These are phyloP conservation scores for Penstemon newberryi DNA, from an alignment of 257 asterid genomes.

Conservation along the genomic window DNA sequence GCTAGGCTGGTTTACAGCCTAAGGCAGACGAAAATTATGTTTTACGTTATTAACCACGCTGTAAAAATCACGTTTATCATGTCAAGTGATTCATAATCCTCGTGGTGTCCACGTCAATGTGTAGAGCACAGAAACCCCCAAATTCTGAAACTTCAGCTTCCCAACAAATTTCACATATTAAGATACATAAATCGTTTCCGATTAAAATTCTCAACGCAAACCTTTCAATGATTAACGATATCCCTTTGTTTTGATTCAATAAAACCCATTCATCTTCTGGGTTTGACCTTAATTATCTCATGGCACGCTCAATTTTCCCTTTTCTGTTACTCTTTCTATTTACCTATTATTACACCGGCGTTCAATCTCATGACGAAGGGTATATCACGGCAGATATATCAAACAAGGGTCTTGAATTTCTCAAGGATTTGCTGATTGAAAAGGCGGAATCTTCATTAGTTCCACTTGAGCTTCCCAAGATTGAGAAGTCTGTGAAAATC, in stretches of 20 bases:
- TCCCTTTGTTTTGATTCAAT: conserved; percentile 2
- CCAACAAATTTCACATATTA: no score
- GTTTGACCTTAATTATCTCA: conserved; percentile 22
- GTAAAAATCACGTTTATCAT: no score
- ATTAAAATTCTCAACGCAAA: conserved; percentile 2
- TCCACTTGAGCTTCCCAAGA: conserved; percentile 69
- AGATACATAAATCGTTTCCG: background rate
- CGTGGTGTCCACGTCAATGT: conserved; percentile 1
- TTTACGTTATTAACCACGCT: no score
- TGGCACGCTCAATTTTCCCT: conserved; percentile 38
- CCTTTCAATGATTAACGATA: background rate
- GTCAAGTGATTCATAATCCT: background rate
- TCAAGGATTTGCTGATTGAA: conserved; percentile 58
- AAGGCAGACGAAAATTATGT: no score
- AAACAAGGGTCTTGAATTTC: conserved; percentile 75
- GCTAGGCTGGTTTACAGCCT: no score
- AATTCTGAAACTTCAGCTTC: background rate
- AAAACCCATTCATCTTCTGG: conserved; percentile 10
- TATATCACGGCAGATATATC: conserved; percentile 54
- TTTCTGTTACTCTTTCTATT: conserved; percentile 29
- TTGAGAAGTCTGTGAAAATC: conserved; percentile 53
- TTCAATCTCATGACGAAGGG: conserved; percentile 56
- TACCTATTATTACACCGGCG: conserved; percentile 24
- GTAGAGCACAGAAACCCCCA: background rate
- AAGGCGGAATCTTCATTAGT: conserved; percentile 63